phyloP scores from a whole-genome alignment of 2,329 filamentous ascomycete species.

The Botrytis fragariae region DNA sequence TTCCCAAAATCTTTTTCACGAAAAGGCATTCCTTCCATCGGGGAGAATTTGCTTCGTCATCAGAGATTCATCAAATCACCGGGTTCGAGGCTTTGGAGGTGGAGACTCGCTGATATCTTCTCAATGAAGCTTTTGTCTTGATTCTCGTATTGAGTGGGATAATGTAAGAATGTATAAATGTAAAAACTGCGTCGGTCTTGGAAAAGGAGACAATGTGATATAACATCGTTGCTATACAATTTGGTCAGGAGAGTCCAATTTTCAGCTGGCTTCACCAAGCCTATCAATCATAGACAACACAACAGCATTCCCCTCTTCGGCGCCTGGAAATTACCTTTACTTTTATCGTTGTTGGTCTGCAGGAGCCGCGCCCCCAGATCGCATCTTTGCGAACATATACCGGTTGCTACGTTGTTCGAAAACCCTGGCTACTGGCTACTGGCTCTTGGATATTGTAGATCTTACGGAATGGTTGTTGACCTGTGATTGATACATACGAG shows the following conservation, averaged over 20 bases:
- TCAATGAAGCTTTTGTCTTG: background rate
- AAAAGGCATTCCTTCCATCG: background rate
- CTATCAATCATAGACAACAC: background rate
- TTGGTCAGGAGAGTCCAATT: background rate
- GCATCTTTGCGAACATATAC: background rate
- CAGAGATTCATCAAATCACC: background rate
- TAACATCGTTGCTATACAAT: background rate
- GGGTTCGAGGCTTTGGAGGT: background rate
- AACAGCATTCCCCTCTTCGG: background rate
- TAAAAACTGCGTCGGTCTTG: background rate
- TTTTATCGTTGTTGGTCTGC: background rate
- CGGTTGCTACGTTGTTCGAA: background rate
- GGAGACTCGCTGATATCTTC: background rate
- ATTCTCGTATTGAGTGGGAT: background rate
- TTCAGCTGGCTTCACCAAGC: background rate
- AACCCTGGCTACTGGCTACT: background rate
- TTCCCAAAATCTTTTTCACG: background rate
- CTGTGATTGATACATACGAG: constrained; percentile 4
- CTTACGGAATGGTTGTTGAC: background rate
- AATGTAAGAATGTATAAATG: background rate
- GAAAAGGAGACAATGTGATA: background rate
- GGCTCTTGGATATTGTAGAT: background rate
- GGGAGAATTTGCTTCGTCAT: background rate
- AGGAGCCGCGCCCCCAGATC: background rate
- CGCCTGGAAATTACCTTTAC: background rate